These are phyloP conservation scores for Geotrichum histeridarum DNA, from an alignment of 1,139 yeast genomes.

Conservation along the genomic window DNA sequence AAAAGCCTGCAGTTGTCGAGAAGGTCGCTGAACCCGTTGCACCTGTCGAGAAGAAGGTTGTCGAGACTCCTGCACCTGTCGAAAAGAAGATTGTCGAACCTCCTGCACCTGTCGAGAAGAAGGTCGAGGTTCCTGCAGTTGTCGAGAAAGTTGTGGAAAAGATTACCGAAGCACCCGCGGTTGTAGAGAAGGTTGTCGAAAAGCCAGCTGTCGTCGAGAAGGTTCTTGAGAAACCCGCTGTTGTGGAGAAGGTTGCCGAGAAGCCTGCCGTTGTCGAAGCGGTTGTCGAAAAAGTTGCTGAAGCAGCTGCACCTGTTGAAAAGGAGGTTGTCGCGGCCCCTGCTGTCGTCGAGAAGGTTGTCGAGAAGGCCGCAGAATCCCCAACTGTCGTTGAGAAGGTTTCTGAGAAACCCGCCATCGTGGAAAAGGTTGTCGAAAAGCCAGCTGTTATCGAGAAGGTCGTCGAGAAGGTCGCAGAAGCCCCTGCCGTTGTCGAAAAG, in stretches of 20 bases:
- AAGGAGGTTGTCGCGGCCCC: neutral
- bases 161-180: slow-evolving; percentile 1
- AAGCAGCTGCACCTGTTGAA: slow-evolving; percentile 3
- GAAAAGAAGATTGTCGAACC: neutral
- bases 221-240: neutral
- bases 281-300: slow-evolving; percentile 2
- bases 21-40: slow-evolving; percentile 1
- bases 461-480: neutral
- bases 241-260: neutral
- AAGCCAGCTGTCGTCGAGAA: neutral
- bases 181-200: slow-evolving; percentile 6
- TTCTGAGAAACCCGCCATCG: neutral
- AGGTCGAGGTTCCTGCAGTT: neutral
- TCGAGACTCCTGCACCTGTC: neutral
- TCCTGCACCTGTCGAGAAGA: slow-evolving; percentile 1
- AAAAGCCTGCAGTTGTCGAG: slow-evolving; percentile 10
- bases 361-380: neutral
- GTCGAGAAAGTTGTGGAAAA: slow-evolving; percentile 1
- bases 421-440: slow-evolving; percentile 1
- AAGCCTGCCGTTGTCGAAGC: neutral
- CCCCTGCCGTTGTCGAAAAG: slow-evolving; percentile 1
- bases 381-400: neutral
- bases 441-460: neutral
- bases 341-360: neutral
- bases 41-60: neutral